Base-by-base conservation (phyloP, 192 early-diverging fungal genomes). In the Entomortierella lignicola region DNA sequence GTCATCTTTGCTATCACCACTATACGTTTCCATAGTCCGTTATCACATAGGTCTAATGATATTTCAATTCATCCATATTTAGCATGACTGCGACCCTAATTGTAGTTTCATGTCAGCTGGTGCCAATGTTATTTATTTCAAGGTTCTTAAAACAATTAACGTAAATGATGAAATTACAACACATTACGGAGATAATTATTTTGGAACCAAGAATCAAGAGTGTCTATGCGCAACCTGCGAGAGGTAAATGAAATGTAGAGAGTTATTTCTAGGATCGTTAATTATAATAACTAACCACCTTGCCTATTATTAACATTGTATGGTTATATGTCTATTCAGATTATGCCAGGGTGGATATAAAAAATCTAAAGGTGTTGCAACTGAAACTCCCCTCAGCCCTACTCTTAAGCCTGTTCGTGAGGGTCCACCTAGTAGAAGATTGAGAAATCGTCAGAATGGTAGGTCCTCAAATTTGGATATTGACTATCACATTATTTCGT, bases 71-170 rank as follows among this genome's bases (percentile, higher is more conserved):
- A 47, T 11, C 20, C 20, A 15, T 29, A 61, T 20, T n/a, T 75
- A 89, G 88, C 89, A 90, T 72, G 89, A 90, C 41, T 90, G 89
- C 60, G 66, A 87, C 48, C 74, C 89, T 4, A 90, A 90, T 52
- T 83, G 72, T 20, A 72, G 72, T 58, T 86, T 84, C 66, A 84
- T 89, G 69, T 53, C 80, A n/a, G 39, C 66, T 20, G 84, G 84
- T 31, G 70, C 81, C 42, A 83, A 84, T 59, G 71, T 77, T 2
- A 84, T 91, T 11, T 85, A 85, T n/a, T 91, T 91, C 63, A 86
- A 85, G 67, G 69, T 85, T 20, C 51, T 73, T 8, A 81, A 71
- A 57, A 55, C 79, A 10, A 89, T 91, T 37, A 66, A 71, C 18
- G 47, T 77, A 17, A 86, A 87, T 17, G 88, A 91, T 55, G 90